Evolutionary conservation across 192 early-diverging fungal genomes (phyloP).

Genomic region (Rhizoclosmatium globosum): DNA sequence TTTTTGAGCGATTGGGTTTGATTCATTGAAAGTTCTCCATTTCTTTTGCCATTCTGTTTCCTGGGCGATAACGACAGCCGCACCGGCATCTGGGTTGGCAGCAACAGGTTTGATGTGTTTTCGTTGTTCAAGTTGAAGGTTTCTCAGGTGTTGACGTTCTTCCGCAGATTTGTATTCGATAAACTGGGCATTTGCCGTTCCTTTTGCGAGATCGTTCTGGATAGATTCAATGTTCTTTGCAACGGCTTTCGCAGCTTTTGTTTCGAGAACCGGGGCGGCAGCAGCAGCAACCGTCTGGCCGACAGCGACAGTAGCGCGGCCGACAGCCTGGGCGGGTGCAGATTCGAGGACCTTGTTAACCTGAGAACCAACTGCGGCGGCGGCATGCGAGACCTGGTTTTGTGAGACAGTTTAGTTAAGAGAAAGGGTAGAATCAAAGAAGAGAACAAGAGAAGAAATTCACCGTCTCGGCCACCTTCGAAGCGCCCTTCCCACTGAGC

Average conservation of each 20-base stretch:
- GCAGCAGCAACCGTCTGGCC: slow-evolving; percentile 55
- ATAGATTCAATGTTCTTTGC: slow-evolving; percentile 52
- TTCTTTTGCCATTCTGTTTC: slow-evolving; percentile 36
- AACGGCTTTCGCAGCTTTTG: slow-evolving; percentile 58
- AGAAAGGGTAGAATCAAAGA: too few species aligned
- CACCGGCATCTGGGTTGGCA: slow-evolving; percentile 55
- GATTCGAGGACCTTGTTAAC: slow-evolving; percentile 52
- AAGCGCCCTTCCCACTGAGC: slow-evolving; percentile 39
- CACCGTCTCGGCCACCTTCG: slow-evolving; percentile 72
- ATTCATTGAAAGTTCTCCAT: slow-evolving; percentile 94
- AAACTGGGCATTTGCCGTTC: slow-evolving; percentile 42
- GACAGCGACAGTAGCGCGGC: slow-evolving; percentile 60
- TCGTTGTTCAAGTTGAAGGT: slow-evolving; percentile 24
- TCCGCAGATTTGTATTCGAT: slow-evolving; percentile 58
- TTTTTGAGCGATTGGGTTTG: slow-evolving; percentile 84
- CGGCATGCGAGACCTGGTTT: slow-evolving; percentile 21
- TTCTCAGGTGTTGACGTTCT: slow-evolving; percentile 42
- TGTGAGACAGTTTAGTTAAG: neutral
- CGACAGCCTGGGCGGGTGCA: slow-evolving; percentile 80
- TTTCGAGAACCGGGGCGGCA: slow-evolving; percentile 63
- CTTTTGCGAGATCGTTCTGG: slow-evolving; percentile 47
- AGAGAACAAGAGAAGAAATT: neutral
- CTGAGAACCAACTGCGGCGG: slow-evolving; percentile 50
- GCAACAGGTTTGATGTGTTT: slow-evolving; percentile 40
- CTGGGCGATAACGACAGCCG: slow-evolving; percentile 27